A percentile compares a stretch with the other conserved stretches of the same genome.
Conservation (phyloP, 1,139 yeast genomes). For the Yamadazyma dendronema region DNA sequence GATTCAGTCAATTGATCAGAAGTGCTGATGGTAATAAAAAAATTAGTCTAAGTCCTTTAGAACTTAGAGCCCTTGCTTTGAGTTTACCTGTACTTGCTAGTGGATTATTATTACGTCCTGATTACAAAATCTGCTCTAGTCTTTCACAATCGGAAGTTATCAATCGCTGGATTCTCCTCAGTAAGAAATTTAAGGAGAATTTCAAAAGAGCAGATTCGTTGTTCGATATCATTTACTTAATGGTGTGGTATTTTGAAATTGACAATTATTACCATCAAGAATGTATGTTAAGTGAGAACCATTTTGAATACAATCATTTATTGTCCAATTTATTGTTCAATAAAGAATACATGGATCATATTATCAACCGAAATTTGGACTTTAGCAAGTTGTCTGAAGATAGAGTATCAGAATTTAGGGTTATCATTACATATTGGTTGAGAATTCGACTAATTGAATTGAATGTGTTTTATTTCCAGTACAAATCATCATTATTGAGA, state of each 20-base stretch:
- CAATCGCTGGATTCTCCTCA: slow-evolving; percentile 24
- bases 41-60: slow-evolving; percentile 9
- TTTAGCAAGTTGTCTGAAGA: slow-evolving; percentile 5
- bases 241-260: slow-evolving; percentile 30
- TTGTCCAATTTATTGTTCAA: slow-evolving; percentile 28
- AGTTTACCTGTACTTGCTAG: slow-evolving; percentile 21
- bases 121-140: slow-evolving; percentile 7
- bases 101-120: slow-evolving; percentile 23
- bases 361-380: slow-evolving; percentile 9
- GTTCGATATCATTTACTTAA: slow-evolving; percentile 26
- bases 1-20: slow-evolving; percentile 5
- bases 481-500: slow-evolving; percentile 29
- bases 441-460: slow-evolving; percentile 29
- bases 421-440: slow-evolving; percentile 28
- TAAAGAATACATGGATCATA: slow-evolving; percentile 23
- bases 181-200: slow-evolving; percentile 22
- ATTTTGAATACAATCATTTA: slow-evolving; percentile 32
- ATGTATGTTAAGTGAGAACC: slow-evolving; percentile 25
- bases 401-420: slow-evolving; percentile 17
- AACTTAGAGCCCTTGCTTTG: slow-evolving; percentile 17
- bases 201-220: slow-evolving; percentile 21
- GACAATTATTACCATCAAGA: slow-evolving; percentile 24
- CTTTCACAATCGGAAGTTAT: slow-evolving; percentile 16
- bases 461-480: slow-evolving; percentile 31
- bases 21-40: slow-evolving; percentile 7